Evolutionary conservation across 2,329 filamentous ascomycete species (phyloP), one percentile per base, ranked within the genome.

Genomic region (Colletotrichum sp.): DNA sequence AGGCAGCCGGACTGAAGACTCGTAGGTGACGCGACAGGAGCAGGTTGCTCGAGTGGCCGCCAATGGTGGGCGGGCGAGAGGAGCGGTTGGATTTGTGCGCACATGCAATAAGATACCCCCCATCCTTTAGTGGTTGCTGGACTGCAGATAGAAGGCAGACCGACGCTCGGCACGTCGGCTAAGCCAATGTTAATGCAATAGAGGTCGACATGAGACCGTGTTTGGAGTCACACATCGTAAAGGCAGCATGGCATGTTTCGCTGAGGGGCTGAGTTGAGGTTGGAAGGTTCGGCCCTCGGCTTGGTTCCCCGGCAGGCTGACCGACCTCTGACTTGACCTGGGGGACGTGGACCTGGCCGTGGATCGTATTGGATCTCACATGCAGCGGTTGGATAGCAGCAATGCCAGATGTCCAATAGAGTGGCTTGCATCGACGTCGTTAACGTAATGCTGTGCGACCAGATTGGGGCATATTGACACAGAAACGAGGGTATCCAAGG

Each of bases 311-410:
- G 21, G 28, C 28, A 68, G 70, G 71, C 32, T 48, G 67, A 67
- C 64, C n/a, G 24, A 24, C 24, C 43, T 55, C 26, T 55, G 39
- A 26, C 13, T 12, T 30, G 65, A 39, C 36, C 14, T 39, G 30
- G 34, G 55, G 14, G 30, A 39, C 24, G 55, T 43, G 30, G 36
- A 64, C 63, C 57, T 70, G 34, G 36, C 10, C 68, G 59, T 63
- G 68, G 73, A 68, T 75, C 70, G 69, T 73, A 67, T 68, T 73
- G 64, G 73, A 75, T 75, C 73, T 75, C 69, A 75, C 69, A 68
- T 75, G 73, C 73, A 68, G 73, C 73, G 52, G 6, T 10, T 43
- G 59, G 48, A 48, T 26, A 21, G 18, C 30, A 36, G 28, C 32
- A 55, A 67, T 67, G 61, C 61, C 55, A 72, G 64, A 75, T 73